These are phyloP conservation scores for Endothia cerciana DNA, from an alignment of 2,329 filamentous ascomycete genomes.

Conservation along the genomic window DNA sequence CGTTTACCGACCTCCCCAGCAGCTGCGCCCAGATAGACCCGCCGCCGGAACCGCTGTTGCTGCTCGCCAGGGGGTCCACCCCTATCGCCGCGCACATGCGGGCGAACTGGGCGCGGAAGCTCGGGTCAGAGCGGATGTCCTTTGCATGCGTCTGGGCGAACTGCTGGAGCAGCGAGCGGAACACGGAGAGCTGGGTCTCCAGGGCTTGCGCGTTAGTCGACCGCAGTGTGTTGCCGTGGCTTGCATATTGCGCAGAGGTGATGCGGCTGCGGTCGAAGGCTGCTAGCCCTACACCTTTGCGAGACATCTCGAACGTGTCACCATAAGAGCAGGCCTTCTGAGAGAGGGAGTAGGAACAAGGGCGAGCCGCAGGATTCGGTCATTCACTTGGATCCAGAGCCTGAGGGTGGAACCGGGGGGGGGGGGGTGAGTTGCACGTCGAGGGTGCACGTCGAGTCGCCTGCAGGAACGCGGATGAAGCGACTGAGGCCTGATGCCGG, in stretches of 20 bases:
- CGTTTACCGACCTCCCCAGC: conserved; percentile 87
- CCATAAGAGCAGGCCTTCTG: not conserved
- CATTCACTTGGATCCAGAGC: not conserved
- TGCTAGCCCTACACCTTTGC: conserved; percentile 86
- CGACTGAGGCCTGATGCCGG: not conserved
- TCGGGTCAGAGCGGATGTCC: conserved; percentile 93
- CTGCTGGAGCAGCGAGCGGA: conserved; percentile 92
- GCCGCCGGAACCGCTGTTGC: conserved; percentile 51
- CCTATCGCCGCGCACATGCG: conserved; percentile 98
- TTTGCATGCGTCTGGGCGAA: conserved; percentile 94
- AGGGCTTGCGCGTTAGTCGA: conserved; percentile 83
- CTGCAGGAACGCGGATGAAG: not conserved
- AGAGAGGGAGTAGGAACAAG: no score
- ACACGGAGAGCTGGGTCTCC: conserved; percentile 91
- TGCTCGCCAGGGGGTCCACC: conserved; percentile 86
- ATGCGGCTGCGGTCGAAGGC: conserved; percentile 87
- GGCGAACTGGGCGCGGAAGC: conserved; percentile 94
- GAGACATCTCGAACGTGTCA: conserved; percentile 55
- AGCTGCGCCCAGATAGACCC: conserved; percentile 91
- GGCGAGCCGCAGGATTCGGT: not conserved
- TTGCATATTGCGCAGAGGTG: conserved; percentile 86
- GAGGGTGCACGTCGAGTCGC: not conserved
- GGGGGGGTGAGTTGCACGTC: not conserved
- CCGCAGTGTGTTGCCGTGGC: conserved; percentile 86
- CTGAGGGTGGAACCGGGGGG: no score